Percentiles rank a stretch among this genome's conserved stretches.
Conservation (phyloP, 108 stramenopile genomes). For the Skeletonema costatum region DNA sequence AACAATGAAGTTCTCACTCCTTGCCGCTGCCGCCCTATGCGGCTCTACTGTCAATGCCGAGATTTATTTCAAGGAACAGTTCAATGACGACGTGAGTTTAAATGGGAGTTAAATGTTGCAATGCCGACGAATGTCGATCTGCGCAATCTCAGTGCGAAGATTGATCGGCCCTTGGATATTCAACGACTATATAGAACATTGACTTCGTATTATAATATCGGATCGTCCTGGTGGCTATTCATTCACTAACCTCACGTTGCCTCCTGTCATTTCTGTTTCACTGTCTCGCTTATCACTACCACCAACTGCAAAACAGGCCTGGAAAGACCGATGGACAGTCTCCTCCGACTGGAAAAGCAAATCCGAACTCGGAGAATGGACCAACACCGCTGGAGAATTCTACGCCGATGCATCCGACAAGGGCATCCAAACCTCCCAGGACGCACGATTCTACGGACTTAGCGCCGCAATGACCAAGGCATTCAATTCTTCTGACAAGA, state of each 20-base stretch:
- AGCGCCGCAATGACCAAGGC: constrained; percentile 85
- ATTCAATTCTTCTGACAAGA: constrained; percentile 83
- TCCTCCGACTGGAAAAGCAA: constrained; percentile 93
- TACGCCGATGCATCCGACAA: constrained; percentile 85
- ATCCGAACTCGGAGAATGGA: constrained; percentile 93
- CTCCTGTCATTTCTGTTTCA: constrained; percentile 5
- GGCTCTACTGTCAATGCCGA: constrained; percentile 62
- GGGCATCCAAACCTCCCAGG: constrained; percentile 93
- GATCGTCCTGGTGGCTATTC: background rate
- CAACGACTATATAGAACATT: too few relatives aligned
- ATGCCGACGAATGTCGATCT: background rate
- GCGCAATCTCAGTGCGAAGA: background rate
- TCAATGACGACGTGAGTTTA: constrained; percentile 86
- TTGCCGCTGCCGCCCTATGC: constrained; percentile 53
- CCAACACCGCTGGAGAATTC: constrained; percentile 92
- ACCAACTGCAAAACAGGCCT: constrained; percentile 46
- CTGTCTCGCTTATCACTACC: background rate
- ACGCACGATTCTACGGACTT: constrained; percentile 96
- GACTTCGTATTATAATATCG: too few relatives aligned
- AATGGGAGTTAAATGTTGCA: background rate
- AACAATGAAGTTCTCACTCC: constrained; percentile 76
- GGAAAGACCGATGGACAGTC: constrained; percentile 91
- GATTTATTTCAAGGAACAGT: constrained; percentile 84
- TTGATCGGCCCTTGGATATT: background rate
- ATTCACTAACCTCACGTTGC: background rate